Evolutionary conservation across 805 yeast genomes (phyloP), one percentile per base, ranked within the genome.

Genomic region (Babjeviella inositovora): DNA sequence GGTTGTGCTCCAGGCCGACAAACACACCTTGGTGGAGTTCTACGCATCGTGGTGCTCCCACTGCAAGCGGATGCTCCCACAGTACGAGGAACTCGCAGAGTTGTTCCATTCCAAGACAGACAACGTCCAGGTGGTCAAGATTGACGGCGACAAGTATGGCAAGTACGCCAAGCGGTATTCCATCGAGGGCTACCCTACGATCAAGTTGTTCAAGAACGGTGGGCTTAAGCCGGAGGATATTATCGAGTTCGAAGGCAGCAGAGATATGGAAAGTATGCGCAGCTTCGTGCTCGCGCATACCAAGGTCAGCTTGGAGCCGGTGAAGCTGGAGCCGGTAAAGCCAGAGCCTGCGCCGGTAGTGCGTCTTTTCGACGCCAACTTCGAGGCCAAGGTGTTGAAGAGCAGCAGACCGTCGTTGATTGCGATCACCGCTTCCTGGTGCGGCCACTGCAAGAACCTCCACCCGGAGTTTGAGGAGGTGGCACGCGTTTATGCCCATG

Each of bases 81-180:
- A n/a, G n/a, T n/a, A n/a, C n/a, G n/a, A n/a, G 24, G 35, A 45
- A 34, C 34, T 56, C 8, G 50, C 50, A 2, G 49, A 43, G 2
- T 17, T 35, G 12, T 56, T 47, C 25, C 10, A 27, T 13, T 33
- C 33, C 20, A 32, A 37, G 16, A 24, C 30, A 5, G 57, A 55
- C 10, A 43, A 46, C 11, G 42, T 69, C 13, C 64, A 62, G 32
- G 48, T 69, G 20, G 55, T 61, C 9, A 64, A 67, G 33, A 57
- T 71, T 23, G 69, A 73, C 39, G 81, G 73, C 2, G 81, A 73
- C 28, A 38, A 41, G n/a, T n/a, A n/a, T n/a, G n/a, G n/a, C n/a
- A n/a, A n/a, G n/a, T n/a, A n/a, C n/a, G n/a, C n/a, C n/a, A n/a
- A n/a, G n/a, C n/a, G n/a, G 30, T 50, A 51, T 29, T 43, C 45